Percentiles rank a stretch among this genome's conserved stretches.
Conservation (phyloP, 1,284 basidiomycete genomes). For the Clitocybe nebularis region DNA sequence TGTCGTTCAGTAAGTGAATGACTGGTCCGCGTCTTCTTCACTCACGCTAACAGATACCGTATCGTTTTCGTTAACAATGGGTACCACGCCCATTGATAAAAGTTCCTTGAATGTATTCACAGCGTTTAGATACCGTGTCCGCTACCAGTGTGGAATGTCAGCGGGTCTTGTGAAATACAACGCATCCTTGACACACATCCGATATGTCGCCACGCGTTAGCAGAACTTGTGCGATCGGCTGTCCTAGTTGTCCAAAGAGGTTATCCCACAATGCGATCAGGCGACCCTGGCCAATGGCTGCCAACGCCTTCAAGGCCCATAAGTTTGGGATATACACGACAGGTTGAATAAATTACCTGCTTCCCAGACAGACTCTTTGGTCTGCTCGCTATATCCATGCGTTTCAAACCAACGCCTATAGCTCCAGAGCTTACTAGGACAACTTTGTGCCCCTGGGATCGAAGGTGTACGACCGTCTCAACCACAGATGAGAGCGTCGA, state of each 20-base stretch:
- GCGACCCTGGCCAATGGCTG: conserved; percentile 94
- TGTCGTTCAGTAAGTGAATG: neutral
- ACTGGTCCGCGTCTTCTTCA: conserved; percentile 17
- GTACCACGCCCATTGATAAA: conserved; percentile 86
- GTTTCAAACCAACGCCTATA: conserved; percentile 90
- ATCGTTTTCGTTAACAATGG: conserved; percentile 96
- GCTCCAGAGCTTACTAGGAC: conserved; percentile 96
- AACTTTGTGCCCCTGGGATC: conserved; percentile 84
- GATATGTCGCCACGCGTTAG: conserved; percentile 95
- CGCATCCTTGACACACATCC: conserved; percentile 61
- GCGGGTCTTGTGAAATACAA: conserved; percentile 15
- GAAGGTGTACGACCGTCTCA: conserved; percentile 84
- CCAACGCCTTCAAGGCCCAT: conserved; percentile 65
- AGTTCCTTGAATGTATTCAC: conserved; percentile 91
- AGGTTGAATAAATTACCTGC: conserved; percentile 52
- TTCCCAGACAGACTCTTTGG: conserved; percentile 88
- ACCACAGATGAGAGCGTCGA: conserved; percentile 90
- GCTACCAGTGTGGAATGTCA: conserved; percentile 40
- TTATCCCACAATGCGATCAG: conserved; percentile 98
- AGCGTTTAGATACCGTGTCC: conserved; percentile 91
- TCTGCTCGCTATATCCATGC: conserved; percentile 81
- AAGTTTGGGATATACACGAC: conserved; percentile 1
- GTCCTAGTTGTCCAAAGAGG: conserved; percentile 88
- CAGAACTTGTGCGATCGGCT: conserved; percentile 94
- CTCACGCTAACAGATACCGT: conserved; percentile 91